Evolutionary conservation across 768 basidiomycete species (phyloP).

Genomic region (Cyclocybe aegerita): DNA sequence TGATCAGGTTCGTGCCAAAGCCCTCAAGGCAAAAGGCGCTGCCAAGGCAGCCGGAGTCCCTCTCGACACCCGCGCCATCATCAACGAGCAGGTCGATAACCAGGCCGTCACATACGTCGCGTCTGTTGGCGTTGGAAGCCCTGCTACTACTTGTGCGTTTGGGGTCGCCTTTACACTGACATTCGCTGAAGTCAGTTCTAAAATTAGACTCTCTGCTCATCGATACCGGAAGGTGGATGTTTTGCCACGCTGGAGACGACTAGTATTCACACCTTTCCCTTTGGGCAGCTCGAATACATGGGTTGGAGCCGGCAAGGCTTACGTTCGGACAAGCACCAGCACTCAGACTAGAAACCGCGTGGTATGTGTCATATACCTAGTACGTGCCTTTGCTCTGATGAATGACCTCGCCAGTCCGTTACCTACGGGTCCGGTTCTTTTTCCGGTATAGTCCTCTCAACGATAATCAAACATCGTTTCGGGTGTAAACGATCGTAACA

Average conservation of each 20-base stretch:
- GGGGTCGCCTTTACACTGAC: neutral
- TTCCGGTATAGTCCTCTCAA: conserved; percentile 34
- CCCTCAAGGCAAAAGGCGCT: neutral
- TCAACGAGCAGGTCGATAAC: conserved; percentile 20
- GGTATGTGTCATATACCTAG: conserved; percentile 23
- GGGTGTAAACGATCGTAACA: neutral
- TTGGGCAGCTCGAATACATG: conserved; percentile 61
- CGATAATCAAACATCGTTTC: neutral
- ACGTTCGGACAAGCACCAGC: conserved; percentile 50
- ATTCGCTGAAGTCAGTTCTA: neutral
- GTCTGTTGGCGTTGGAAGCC: conserved; percentile 48
- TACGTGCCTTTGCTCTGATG: neutral
- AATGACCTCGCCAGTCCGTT: conserved; percentile 35
- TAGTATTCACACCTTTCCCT: neutral
- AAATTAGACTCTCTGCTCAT: conserved; percentile 43
- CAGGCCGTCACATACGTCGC: conserved; percentile 41
- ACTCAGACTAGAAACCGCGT: conserved; percentile 42
- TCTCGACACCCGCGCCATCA: conserved; percentile 28
- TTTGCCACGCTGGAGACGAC: neutral
- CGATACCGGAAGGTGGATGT: conserved; percentile 52
- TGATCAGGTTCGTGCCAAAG: conserved; percentile 13
- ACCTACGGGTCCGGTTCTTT: conserved; percentile 60
- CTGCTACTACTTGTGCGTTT: conserved; percentile 46
- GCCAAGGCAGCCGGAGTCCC: too few species aligned
- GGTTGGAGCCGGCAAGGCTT: conserved; percentile 53